phyloP scores from a whole-genome alignment of 805 yeast genomes.

The Myxozyma vanderwaltii region DNA sequence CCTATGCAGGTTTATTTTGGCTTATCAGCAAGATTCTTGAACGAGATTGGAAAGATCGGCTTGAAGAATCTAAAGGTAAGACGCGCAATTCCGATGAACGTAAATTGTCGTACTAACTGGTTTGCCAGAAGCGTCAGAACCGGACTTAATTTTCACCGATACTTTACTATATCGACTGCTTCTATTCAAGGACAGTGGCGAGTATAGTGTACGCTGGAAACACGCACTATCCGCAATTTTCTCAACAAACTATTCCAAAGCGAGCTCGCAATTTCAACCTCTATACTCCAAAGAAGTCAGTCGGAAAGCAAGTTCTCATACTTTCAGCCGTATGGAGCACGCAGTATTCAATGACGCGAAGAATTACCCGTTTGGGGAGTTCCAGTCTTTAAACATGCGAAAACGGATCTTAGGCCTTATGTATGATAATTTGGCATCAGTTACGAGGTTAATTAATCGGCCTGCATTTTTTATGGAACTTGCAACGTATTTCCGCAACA shows the following conservation, averaged over 20 bases:
- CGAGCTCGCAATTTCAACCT: conserved; percentile 9
- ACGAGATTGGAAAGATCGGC: conserved; percentile 18
- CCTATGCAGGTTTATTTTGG: conserved; percentile 6
- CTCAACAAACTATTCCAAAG: conserved; percentile 5
- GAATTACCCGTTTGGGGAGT: conserved; percentile 8
- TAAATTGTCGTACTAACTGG: too few relatives aligned
- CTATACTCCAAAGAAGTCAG: conserved; percentile 22
- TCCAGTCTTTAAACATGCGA: conserved; percentile 6
- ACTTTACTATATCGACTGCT: conserved; percentile 10
- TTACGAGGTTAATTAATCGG: conserved; percentile 4
- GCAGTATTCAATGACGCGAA: not conserved
- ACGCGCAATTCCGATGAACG: not conserved
- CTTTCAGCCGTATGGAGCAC: not conserved
- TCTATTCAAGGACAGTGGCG: conserved; percentile 2
- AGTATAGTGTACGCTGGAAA: conserved; percentile 17
- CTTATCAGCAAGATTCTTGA: conserved; percentile 12
- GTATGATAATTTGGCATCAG: conserved; percentile 16
- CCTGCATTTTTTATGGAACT: conserved; percentile 18
- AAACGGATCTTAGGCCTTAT: conserved; percentile 14
- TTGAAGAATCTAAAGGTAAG: not conserved
- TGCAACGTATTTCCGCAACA: conserved; percentile 12
- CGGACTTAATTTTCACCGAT: not conserved
- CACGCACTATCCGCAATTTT: conserved; percentile 23
- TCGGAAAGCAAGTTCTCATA: not conserved
- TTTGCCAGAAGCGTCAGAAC: not conserved